phyloP scores from a whole-genome alignment of 2,329 filamentous ascomycete species.

The Talaromyces sp. region DNA sequence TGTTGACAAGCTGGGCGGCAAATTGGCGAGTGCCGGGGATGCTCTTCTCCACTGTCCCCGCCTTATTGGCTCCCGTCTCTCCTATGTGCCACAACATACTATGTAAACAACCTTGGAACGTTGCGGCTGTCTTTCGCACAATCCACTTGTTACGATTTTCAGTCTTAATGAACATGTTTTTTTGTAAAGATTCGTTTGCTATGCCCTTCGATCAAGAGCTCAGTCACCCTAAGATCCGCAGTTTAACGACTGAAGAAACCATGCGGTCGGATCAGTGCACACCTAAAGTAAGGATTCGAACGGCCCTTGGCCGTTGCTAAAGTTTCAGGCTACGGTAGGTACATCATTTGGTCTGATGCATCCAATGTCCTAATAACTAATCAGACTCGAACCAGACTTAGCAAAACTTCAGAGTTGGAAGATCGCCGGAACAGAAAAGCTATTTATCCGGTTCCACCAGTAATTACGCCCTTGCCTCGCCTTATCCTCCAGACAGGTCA shows the following conservation, averaged over 20 bases:
- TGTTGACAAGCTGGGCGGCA: slow-evolving; percentile 1
- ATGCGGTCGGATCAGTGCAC: not conserved
- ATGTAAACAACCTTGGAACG: not conserved
- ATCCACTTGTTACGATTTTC: not conserved
- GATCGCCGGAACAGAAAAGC: not conserved
- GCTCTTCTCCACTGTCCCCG: not conserved
- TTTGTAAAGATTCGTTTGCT: too few species aligned
- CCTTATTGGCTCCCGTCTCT: slow-evolving; percentile 1
- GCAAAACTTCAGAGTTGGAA: not conserved
- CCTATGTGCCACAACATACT: not conserved
- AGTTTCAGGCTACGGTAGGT: not conserved
- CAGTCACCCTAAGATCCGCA: not conserved
- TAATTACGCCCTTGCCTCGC: slow-evolving; percentile 10
- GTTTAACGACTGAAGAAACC: not conserved
- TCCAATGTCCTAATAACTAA: not conserved
- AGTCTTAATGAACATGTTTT: too few species aligned
- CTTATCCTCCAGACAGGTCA: not conserved
- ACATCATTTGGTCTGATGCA: not conserved
- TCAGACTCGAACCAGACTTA: not conserved
- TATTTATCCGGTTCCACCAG: not conserved
- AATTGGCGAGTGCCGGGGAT: not conserved
- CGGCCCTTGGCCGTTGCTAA: not conserved
- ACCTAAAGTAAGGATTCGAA: not conserved
- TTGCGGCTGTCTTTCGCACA: not conserved
- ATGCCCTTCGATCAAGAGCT: not conserved